A percentile compares a stretch with the other conserved stretches of the same genome.
phyloP scores from a whole-genome alignment of 2,329 filamentous ascomycete species.

The Colletotrichum liaoningense region DNA sequence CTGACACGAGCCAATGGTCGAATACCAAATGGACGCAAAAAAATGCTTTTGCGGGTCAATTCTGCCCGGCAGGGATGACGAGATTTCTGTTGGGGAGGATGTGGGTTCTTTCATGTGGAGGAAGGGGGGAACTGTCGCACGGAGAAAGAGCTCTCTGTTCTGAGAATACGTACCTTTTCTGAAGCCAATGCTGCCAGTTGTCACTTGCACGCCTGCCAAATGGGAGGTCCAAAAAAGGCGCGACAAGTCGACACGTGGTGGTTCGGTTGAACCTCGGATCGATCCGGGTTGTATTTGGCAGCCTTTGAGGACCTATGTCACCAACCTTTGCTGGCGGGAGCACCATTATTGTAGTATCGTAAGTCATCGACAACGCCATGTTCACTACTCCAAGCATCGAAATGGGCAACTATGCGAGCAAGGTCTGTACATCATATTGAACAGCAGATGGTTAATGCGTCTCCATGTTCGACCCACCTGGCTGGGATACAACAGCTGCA shows the following conservation, averaged over 20 bases:
- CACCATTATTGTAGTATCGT: slow-evolving; percentile 12
- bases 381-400: background rate
- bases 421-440: slow-evolving; percentile 2
- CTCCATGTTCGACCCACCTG: slow-evolving; percentile 6
- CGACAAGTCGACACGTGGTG: background rate
- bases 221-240: background rate
- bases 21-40: slow-evolving; percentile 6
- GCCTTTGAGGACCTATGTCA: background rate
- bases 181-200: background rate
- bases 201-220: background rate
- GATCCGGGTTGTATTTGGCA: background rate
- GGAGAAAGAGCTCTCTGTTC: background rate
- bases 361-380: slow-evolving; percentile 3
- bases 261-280: slow-evolving; percentile 16
- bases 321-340: background rate
- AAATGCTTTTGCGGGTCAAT: slow-evolving; percentile 23
- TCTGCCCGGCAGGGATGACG: slow-evolving; percentile 28
- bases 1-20: background rate
- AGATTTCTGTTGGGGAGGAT: slow-evolving; percentile 34
- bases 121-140: background rate
- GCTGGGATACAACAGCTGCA: slow-evolving; percentile 13
- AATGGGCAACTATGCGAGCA: background rate
- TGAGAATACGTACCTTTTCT: slow-evolving; percentile 2
- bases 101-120: slow-evolving; percentile 9
- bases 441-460: slow-evolving; percentile 11